phyloP scores from a whole-genome alignment of 2,329 filamentous ascomycete species.

The Alternaria viburni region DNA sequence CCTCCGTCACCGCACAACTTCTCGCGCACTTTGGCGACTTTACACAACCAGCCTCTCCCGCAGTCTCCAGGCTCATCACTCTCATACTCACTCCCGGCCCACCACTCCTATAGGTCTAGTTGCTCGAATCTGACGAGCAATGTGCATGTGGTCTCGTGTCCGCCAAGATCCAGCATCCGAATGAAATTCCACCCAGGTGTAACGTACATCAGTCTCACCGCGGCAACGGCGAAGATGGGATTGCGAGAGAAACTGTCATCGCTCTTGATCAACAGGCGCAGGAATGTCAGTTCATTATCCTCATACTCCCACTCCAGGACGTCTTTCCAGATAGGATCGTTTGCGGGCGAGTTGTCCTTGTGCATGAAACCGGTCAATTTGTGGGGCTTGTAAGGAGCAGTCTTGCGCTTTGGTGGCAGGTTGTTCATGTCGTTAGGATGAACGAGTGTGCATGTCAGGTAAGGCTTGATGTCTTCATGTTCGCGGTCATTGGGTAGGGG shows the following conservation, averaged over 20 bases:
- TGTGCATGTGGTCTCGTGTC: slow-evolving; percentile 67
- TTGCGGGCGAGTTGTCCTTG: slow-evolving; percentile 64
- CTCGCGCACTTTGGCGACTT: neutral
- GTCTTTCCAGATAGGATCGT: slow-evolving; percentile 71
- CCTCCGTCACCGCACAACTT: neutral
- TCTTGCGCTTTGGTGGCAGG: slow-evolving; percentile 66
- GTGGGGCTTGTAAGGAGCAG: slow-evolving; percentile 65
- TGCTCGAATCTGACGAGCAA: slow-evolving; percentile 68
- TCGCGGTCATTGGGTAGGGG: slow-evolving; percentile 60
- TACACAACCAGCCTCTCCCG: neutral
- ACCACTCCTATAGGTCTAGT: slow-evolving; percentile 25
- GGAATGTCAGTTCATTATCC: slow-evolving; percentile 69
- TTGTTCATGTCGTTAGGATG: slow-evolving; percentile 61
- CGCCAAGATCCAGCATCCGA: slow-evolving; percentile 69
- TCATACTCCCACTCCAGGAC: slow-evolving; percentile 71
- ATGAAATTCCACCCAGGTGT: slow-evolving; percentile 67
- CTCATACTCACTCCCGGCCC: neutral
- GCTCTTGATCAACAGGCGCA: slow-evolving; percentile 70
- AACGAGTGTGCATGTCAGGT: slow-evolving; percentile 69
- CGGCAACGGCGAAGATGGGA: slow-evolving; percentile 66
- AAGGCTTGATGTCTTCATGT: slow-evolving; percentile 62
- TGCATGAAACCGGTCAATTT: slow-evolving; percentile 63
- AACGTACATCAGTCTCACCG: slow-evolving; percentile 65
- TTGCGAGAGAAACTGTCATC: slow-evolving; percentile 69
- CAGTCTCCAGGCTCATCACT: neutral